phyloP scores from a whole-genome alignment of 2,329 filamentous ascomycete genomes.

The Claviceps quebecensis region DNA sequence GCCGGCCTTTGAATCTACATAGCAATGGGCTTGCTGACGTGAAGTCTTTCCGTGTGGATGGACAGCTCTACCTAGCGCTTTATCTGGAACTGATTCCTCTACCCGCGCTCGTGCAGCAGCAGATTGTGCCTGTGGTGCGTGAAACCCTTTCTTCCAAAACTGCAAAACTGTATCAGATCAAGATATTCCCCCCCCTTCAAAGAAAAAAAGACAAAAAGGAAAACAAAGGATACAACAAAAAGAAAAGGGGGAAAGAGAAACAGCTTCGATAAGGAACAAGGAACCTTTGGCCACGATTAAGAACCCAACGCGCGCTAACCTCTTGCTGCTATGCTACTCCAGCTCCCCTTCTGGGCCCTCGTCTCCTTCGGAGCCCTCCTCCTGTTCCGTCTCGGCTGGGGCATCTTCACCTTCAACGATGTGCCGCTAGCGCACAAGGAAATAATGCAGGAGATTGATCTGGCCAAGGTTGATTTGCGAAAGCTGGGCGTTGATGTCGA shows the following conservation, averaged over 20 bases:
- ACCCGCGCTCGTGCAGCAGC: slow-evolving; percentile 60
- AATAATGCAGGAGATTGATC: slow-evolving; percentile 70
- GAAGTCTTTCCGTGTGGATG: too few species aligned
- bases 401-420: slow-evolving; percentile 93
- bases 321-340: not conserved
- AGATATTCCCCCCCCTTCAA: not conserved
- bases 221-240: not conserved
- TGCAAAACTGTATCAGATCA: not conserved
- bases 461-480: slow-evolving; percentile 61
- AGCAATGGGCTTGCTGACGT: too few species aligned
- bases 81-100: slow-evolving; percentile 75
- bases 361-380: slow-evolving; percentile 87
- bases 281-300: not conserved
- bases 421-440: slow-evolving; percentile 82
- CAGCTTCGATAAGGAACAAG: not conserved
- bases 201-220: not conserved
- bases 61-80: slow-evolving; percentile 74
- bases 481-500: slow-evolving; percentile 67
- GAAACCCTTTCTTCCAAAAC: not conserved
- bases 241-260: not conserved
- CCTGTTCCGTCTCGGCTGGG: slow-evolving; percentile 80
- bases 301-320: too few species aligned
- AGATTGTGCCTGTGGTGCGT: slow-evolving; percentile 79
- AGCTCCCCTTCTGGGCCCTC: slow-evolving; percentile 89
- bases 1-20: not conserved